Evolutionary conservation across 2,329 filamentous ascomycete species (phyloP), one percentile per base, ranked within the genome.

Genomic region (Uncinocarpus reesii): DNA sequence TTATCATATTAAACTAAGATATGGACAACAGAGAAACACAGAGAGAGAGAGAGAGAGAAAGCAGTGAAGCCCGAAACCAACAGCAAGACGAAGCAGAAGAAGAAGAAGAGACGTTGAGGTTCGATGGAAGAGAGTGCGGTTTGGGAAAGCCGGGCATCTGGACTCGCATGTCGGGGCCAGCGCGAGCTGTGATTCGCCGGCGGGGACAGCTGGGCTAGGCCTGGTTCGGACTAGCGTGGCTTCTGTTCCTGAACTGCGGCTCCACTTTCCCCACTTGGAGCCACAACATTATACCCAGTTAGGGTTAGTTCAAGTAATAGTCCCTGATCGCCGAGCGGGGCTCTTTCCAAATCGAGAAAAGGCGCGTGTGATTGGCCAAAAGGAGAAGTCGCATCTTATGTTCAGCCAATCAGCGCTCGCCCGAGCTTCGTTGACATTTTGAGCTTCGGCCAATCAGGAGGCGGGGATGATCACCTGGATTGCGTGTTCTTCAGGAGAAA

Each of bases 241-340:
- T 29, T n/a, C 21, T 24, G 32, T 21, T 10, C 43, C 42, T 34
- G 41, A 34, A 15, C 26, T 7, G n/a, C 7, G 16, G 24, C 40
- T 16, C 40, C 40, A 42, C 40, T 21, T 21, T n/a, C 26, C 40
- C 40, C 24, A 28, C 16, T 16, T 8, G 26, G 16, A 31, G 7
- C 16, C 40, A 20, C 20, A 21, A 23, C 28, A 16, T 6, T n/a
- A 24, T 21, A 4, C 41, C 26, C 4, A 24, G 24, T 23, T 3
- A 2, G 11, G 29, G 15, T 8, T 34, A 34, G 29, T 13, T 16
- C 29, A 11, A 42, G 16, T 32, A 32, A 32, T 42, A 42, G 40
- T 42, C 10, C 42, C 42, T 44, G 42, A 44, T 44, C 42, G 20
- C 29, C 38, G 24, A 2, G 13, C 24, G 18, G 26, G 38, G 38